phyloP scores from a whole-genome alignment of 345 rosid genomes.

The Salix brachista region DNA sequence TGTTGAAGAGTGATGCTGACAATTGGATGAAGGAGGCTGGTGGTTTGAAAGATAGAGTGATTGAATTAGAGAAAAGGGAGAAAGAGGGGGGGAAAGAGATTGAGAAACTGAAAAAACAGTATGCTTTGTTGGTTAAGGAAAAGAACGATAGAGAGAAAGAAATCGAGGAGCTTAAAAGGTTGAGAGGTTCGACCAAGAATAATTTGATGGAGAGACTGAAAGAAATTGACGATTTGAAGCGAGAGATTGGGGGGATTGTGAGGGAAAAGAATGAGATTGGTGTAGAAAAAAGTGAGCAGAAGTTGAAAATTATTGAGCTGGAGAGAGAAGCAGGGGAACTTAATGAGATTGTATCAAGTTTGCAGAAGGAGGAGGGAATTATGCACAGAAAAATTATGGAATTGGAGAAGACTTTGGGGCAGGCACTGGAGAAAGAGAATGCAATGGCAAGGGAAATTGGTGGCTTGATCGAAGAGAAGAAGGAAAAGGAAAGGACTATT shows the following conservation, averaged over 20 bases:
- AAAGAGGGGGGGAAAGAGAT: slow-evolving; percentile 26
- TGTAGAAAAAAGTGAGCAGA: slow-evolving; percentile 26
- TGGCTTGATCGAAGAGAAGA: slow-evolving; percentile 37
- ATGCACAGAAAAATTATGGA: slow-evolving; percentile 27
- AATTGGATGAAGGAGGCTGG: slow-evolving; percentile 27
- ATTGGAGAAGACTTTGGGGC: slow-evolving; percentile 46
- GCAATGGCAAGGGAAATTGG: slow-evolving; percentile 34
- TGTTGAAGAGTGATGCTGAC: slow-evolving; percentile 26
- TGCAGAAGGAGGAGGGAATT: slow-evolving; percentile 38
- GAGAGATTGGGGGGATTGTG: slow-evolving; percentile 27
- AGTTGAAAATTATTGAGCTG: slow-evolving; percentile 31
- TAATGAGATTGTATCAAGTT: slow-evolving; percentile 24
- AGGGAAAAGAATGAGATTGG: slow-evolving; percentile 40
- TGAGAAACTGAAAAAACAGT: slow-evolving; percentile 28
- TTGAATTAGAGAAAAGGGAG: slow-evolving; percentile 39
- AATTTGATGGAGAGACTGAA: slow-evolving; percentile 22
- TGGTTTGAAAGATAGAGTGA: slow-evolving; percentile 33
- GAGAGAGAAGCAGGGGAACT: slow-evolving; percentile 28
- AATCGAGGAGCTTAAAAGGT: slow-evolving; percentile 19
- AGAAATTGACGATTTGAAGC: slow-evolving; percentile 35
- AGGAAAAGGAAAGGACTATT: slow-evolving; percentile 31
- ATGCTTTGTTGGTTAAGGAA: slow-evolving; percentile 31
- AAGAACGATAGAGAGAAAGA: slow-evolving; percentile 25
- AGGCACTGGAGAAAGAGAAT: slow-evolving; percentile 35
- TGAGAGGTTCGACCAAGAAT: slow-evolving; percentile 34